Conservation (phyloP, 371 early-diverging fungal genomes). For the Syncephalastrum monosporum region DNA sequence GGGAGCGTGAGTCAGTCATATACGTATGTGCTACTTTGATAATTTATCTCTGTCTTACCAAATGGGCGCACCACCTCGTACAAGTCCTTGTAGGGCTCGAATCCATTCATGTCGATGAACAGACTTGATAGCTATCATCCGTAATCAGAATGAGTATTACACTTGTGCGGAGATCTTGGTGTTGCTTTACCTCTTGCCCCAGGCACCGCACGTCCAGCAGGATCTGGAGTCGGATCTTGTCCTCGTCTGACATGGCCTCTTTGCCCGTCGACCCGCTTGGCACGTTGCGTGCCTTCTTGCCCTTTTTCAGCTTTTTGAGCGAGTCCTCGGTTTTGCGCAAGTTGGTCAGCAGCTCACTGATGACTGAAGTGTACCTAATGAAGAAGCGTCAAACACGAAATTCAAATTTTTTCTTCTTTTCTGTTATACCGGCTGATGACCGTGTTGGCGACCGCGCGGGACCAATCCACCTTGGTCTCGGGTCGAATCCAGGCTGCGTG, state of each 20-base stretch:
- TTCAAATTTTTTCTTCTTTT: too few species aligned
- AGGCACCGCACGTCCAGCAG: slow-evolving; percentile 54
- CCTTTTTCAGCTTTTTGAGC: slow-evolving; percentile 33
- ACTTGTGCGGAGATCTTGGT: background rate
- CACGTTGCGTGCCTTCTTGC: slow-evolving; percentile 23
- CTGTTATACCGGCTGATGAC: slow-evolving; percentile 32
- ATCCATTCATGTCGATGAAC: slow-evolving; percentile 11
- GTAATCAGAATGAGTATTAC: background rate
- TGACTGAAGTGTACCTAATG: slow-evolving; percentile 22
- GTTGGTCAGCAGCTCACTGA: slow-evolving; percentile 29
- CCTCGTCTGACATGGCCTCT: slow-evolving; percentile 38
- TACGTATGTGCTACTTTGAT: background rate
- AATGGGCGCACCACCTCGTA: slow-evolving; percentile 22
- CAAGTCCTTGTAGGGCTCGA: slow-evolving; percentile 15
- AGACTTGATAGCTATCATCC: slow-evolving; percentile 9
- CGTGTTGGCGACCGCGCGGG: slow-evolving; percentile 25
- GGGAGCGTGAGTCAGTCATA: too few species aligned
- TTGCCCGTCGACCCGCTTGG: slow-evolving; percentile 11
- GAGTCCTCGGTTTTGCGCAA: slow-evolving; percentile 34
- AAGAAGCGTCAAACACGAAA: background rate
- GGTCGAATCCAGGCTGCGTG: slow-evolving; percentile 22
- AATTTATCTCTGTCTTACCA: slow-evolving; percentile 12
- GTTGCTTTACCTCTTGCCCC: slow-evolving; percentile 46
- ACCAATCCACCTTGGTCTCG: slow-evolving; percentile 25
- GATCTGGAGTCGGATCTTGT: slow-evolving; percentile 62